Conservation (phyloP, 2,329 filamentous ascomycete genomes). For the Aspergillus viridinutans region DNA sequence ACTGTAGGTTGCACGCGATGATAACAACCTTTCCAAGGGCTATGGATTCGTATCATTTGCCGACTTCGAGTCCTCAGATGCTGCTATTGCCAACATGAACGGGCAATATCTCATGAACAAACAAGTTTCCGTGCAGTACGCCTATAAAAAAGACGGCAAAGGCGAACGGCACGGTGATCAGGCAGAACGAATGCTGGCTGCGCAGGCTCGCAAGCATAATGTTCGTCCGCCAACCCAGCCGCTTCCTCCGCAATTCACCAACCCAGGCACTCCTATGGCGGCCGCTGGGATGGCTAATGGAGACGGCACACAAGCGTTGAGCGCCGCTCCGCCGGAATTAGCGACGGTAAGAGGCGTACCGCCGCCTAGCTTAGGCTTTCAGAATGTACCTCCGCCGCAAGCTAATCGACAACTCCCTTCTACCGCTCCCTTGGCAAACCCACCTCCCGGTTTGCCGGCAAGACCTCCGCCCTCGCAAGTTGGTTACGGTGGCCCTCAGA, state of each 20-base stretch:
- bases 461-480: conserved; percentile 66
- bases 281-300: conserved; percentile 45
- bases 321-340: conserved; percentile 30
- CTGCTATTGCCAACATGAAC: conserved; percentile 87
- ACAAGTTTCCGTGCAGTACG: conserved; percentile 93
- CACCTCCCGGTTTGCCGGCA: conserved; percentile 57
- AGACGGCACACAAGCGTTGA: conserved; percentile 34
- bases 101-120: conserved; percentile 97
- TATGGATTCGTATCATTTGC: conserved; percentile 94
- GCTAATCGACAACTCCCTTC: conserved; percentile 55
- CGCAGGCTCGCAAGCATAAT: conserved; percentile 90
- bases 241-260: conserved; percentile 69
- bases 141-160: conserved; percentile 98
- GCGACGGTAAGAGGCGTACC: conserved; percentile 39
- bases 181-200: conserved; percentile 85
- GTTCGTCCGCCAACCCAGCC: conserved; percentile 76
- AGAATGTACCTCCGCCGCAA: conserved; percentile 40
- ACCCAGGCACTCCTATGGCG: conserved; percentile 36
- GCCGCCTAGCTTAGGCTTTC: conserved; percentile 38
- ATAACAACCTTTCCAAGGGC: conserved; percentile 82
- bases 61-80: conserved; percentile 89
- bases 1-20: conserved; percentile 68
- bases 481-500: conserved; percentile 60
- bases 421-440: conserved; percentile 44
- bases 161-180: conserved; percentile 93